phyloP scores from a whole-genome alignment of 2,329 filamentous ascomycete genomes.

The Helicocarpus griseus region DNA sequence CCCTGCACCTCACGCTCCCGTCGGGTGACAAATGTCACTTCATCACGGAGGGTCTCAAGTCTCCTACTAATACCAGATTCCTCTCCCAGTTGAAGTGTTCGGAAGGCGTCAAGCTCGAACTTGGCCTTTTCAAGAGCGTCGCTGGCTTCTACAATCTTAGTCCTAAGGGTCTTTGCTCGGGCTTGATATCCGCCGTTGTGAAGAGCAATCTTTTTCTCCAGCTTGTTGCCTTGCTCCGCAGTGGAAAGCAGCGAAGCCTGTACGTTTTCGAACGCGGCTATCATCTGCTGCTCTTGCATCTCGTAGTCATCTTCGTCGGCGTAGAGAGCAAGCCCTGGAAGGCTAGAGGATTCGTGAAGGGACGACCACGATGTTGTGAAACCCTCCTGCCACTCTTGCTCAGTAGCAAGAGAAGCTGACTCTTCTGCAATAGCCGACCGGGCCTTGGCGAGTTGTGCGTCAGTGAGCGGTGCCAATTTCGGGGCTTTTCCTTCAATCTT shows the following conservation, averaged over 20 bases:
- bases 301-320: slow-evolving; percentile 59
- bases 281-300: slow-evolving; percentile 49
- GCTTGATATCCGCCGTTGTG: slow-evolving; percentile 86
- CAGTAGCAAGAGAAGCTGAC: slow-evolving; percentile 39
- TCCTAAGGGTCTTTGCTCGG: slow-evolving; percentile 66
- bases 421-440: slow-evolving; percentile 68
- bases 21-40: slow-evolving; percentile 69
- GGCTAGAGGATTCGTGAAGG: slow-evolving; percentile 35
- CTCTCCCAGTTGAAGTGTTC: slow-evolving; percentile 67
- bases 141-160: slow-evolving; percentile 68
- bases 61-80: slow-evolving; percentile 63
- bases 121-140: slow-evolving; percentile 64
- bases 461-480: slow-evolving; percentile 56
- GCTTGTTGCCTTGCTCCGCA: slow-evolving; percentile 72
- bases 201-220: slow-evolving; percentile 86
- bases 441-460: slow-evolving; percentile 63
- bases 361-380: slow-evolving; percentile 46
- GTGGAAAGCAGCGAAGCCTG: slow-evolving; percentile 63
- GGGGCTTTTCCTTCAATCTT: slow-evolving; percentile 54
- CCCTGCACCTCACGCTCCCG: slow-evolving; percentile 89
- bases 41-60: slow-evolving; percentile 66
- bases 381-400: slow-evolving; percentile 41
- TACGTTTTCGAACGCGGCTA: slow-evolving; percentile 62
- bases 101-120: slow-evolving; percentile 63
- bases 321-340: slow-evolving; percentile 75